Percentiles rank a stretch among this genome's conserved stretches.
phyloP scores from a whole-genome alignment of 163 green algal species.

The Chlorella variabilis region DNA sequence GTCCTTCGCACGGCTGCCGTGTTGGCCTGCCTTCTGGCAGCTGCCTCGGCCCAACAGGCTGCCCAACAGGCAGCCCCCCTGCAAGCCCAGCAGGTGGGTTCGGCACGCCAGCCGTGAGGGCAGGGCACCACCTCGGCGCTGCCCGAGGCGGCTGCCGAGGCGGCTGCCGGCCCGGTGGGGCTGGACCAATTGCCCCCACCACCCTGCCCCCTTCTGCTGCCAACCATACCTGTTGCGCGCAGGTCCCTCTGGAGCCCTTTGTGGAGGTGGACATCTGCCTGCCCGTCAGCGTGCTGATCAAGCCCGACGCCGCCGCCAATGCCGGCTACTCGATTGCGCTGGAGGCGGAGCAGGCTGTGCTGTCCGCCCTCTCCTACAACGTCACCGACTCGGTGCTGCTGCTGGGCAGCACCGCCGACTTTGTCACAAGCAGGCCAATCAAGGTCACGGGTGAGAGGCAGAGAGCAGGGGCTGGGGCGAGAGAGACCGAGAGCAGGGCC shows the following conservation, averaged over 20 bases:
- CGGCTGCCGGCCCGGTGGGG: background rate
- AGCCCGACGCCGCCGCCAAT: background rate
- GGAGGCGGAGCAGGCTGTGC: background rate
- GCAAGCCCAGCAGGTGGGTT: background rate
- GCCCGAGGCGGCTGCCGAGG: no score
- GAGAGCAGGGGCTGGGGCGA: background rate
- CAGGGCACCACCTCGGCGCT: no score
- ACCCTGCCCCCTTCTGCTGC: background rate
- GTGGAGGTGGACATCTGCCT: conserved; percentile 11
- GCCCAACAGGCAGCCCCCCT: background rate
- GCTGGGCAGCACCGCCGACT: background rate
- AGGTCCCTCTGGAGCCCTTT: conserved; percentile 7
- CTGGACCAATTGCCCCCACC: background rate
- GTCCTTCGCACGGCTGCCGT: background rate
- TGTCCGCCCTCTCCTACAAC: background rate
- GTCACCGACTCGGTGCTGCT: conserved; percentile 5
- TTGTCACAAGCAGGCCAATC: conserved; percentile 24
- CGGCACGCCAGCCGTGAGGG: no score
- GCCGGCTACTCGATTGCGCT: background rate
- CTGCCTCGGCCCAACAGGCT: background rate
- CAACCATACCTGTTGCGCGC: no score
- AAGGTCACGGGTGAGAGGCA: conserved; percentile 12
- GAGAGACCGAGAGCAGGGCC: background rate
- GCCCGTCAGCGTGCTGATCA: conserved; percentile 12
- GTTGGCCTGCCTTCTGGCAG: background rate